Conservation (phyloP, 768 basidiomycete genomes). For the Trametopsis cervina region DNA sequence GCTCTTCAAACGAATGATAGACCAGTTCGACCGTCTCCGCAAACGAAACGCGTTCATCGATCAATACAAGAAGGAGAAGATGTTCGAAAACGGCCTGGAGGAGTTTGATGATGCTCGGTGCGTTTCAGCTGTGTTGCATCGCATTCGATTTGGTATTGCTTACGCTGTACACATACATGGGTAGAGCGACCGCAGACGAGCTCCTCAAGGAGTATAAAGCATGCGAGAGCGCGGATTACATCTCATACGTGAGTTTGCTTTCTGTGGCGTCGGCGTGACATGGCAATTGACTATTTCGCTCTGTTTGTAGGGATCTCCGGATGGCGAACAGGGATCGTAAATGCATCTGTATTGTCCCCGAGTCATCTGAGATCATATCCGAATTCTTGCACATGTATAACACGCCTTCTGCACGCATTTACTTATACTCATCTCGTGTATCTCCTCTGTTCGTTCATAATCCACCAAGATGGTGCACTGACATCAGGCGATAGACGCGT, state of each 20-base stretch:
- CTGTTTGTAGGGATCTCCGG: slow-evolving; percentile 25
- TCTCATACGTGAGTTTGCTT: slow-evolving; percentile 60
- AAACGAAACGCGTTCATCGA: slow-evolving; percentile 93
- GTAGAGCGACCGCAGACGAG: slow-evolving; percentile 79
- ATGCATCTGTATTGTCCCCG: background rate
- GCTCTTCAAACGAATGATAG: slow-evolving; percentile 94
- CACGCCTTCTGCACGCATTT: background rate
- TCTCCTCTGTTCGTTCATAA: background rate
- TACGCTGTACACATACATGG: background rate
- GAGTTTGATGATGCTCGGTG: slow-evolving; percentile 98
- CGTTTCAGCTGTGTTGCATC: too few species aligned
- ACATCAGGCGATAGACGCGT: background rate
- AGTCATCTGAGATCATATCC: background rate
- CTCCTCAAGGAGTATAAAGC: slow-evolving; percentile 92
- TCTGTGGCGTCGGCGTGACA: too few species aligned
- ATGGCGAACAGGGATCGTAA: slow-evolving; percentile 23
- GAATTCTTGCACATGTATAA: background rate
- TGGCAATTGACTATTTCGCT: background rate
- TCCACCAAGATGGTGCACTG: background rate
- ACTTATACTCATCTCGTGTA: background rate
- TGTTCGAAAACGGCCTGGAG: slow-evolving; percentile 89
- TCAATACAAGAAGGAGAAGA: slow-evolving; percentile 94
- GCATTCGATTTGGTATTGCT: background rate
- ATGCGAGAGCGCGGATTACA: slow-evolving; percentile 93
- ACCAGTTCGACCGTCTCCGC: slow-evolving; percentile 85